Conservation (phyloP, 2,329 filamentous ascomycete species). For the Paecilomyces sp. region DNA sequence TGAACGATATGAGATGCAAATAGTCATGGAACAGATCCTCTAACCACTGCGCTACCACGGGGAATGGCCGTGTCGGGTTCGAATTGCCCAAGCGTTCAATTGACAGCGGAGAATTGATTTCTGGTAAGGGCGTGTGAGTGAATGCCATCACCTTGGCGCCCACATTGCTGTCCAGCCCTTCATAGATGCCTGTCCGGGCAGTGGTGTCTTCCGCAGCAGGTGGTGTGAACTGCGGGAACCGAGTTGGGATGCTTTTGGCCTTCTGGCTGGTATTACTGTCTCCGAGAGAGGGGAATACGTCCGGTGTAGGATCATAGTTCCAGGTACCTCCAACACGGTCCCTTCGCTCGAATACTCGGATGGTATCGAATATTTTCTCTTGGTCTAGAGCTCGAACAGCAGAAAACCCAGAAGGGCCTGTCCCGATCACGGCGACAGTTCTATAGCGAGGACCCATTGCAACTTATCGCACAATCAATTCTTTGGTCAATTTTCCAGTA, state of each 20-base stretch:
- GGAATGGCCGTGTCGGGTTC: slow-evolving; percentile 18
- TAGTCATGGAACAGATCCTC: slow-evolving; percentile 19
- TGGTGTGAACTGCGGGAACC: slow-evolving; percentile 11
- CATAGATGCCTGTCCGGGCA: neutral
- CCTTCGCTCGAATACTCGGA: slow-evolving; percentile 25
- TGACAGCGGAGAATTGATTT: slow-evolving; percentile 15
- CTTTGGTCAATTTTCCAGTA: neutral
- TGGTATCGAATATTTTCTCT: slow-evolving; percentile 22
- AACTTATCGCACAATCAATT: neutral
- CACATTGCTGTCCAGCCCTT: slow-evolving; percentile 20
- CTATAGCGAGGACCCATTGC: slow-evolving; percentile 7
- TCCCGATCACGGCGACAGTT: slow-evolving; percentile 17
- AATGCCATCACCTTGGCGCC: slow-evolving; percentile 19
- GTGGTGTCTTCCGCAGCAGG: slow-evolving; percentile 1
- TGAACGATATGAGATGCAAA: slow-evolving; percentile 19
- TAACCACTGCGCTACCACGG: slow-evolving; percentile 14
- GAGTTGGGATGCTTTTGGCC: slow-evolving; percentile 6
- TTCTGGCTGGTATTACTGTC: neutral
- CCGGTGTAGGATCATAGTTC: slow-evolving; percentile 20
- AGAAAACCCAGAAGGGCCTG: slow-evolving; percentile 22
- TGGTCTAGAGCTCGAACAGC: slow-evolving; percentile 21
- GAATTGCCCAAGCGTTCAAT: slow-evolving; percentile 10
- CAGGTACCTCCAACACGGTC: slow-evolving; percentile 23
- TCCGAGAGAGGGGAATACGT: slow-evolving; percentile 10
- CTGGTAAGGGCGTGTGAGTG: slow-evolving; percentile 18